Percentiles rank a stretch among this genome's conserved stretches.
Evolutionary conservation across 2,329 filamentous ascomycete genomes (phyloP).

Genomic region (Apiospora arundinis): DNA sequence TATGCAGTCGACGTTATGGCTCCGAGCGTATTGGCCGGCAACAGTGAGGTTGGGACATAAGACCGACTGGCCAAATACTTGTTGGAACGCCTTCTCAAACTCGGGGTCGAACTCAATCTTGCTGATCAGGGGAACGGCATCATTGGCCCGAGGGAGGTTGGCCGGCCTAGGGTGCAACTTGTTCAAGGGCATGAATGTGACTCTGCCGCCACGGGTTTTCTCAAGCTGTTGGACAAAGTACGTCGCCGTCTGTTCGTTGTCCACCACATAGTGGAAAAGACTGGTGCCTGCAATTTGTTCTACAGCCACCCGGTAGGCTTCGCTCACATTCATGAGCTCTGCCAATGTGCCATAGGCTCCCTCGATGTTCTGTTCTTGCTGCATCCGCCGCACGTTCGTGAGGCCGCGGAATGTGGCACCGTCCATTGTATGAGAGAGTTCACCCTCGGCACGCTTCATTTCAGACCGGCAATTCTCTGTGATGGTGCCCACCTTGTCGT

Average conservation of each 20-base stretch:
- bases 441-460: conserved; percentile 76
- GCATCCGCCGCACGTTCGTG: conserved; percentile 83
- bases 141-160: conserved; percentile 83
- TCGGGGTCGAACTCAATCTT: conserved; percentile 80
- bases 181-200: conserved; percentile 95
- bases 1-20: conserved; percentile 89
- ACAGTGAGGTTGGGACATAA: conserved; percentile 90
- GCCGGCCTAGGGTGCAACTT: conserved; percentile 73
- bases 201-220: conserved; percentile 78
- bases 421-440: conserved; percentile 86
- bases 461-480: conserved; percentile 79
- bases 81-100: conserved; percentile 87
- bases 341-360: conserved; percentile 93
- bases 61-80: conserved; percentile 95
- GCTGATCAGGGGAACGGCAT: conserved; percentile 85
- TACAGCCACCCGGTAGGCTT: conserved; percentile 85
- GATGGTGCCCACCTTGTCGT: conserved; percentile 83
- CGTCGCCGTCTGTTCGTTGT: conserved; percentile 87
- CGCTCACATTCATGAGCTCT: conserved; percentile 86
- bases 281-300: conserved; percentile 93
- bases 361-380: conserved; percentile 77
- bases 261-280: conserved; percentile 95
- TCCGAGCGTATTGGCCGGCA: conserved; percentile 89
- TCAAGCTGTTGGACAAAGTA: conserved; percentile 81
- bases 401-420: conserved; percentile 85